Percentiles rank a stretch among this genome's conserved stretches.
Evolutionary conservation across 495 filamentous ascomycete genomes (phyloP).

Genomic region (Poronia punctata): DNA sequence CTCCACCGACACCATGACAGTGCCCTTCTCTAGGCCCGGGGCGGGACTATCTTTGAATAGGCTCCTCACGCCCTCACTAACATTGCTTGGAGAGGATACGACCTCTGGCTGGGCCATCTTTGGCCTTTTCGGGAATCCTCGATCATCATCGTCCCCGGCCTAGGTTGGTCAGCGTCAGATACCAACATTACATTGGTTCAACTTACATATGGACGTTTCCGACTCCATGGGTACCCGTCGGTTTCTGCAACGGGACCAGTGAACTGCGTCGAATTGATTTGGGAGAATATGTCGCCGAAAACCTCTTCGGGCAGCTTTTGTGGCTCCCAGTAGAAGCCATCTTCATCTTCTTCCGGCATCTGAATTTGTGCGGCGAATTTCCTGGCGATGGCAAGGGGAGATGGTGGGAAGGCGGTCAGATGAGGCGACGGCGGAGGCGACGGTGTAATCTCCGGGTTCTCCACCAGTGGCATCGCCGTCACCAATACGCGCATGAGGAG

Average conservation of each 20-base stretch:
- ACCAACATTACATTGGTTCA: neutral
- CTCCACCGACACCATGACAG: constrained; percentile 21
- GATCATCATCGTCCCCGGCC: constrained; percentile 24
- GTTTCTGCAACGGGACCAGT: constrained; percentile 1
- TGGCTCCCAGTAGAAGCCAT: constrained; percentile 29
- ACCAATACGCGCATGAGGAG: constrained; percentile 30
- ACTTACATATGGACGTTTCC: constrained; percentile 36
- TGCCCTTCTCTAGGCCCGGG: constrained; percentile 7
- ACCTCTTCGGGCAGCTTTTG: constrained; percentile 28
- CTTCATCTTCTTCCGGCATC: constrained; percentile 19
- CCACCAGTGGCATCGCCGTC: constrained; percentile 24
- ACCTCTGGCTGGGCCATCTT: constrained; percentile 22
- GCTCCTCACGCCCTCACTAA: constrained; percentile 17
- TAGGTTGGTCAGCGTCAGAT: constrained; percentile 8
- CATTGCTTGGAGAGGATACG: constrained; percentile 12
- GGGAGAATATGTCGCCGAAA: constrained; percentile 28
- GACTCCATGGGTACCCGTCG: constrained; percentile 12
- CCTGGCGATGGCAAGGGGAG: constrained; percentile 27
- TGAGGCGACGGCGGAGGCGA: too few species aligned
- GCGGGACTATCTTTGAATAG: constrained; percentile 17
- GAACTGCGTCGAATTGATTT: constrained; percentile 7
- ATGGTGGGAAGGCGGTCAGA: too few species aligned
- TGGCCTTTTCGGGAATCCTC: constrained; percentile 12
- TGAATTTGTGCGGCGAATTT: constrained; percentile 30
- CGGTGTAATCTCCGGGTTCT: constrained; percentile 16